phyloP scores from a whole-genome alignment of 2,329 filamentous ascomycete species.

The Chrysoporthe cubensis region DNA sequence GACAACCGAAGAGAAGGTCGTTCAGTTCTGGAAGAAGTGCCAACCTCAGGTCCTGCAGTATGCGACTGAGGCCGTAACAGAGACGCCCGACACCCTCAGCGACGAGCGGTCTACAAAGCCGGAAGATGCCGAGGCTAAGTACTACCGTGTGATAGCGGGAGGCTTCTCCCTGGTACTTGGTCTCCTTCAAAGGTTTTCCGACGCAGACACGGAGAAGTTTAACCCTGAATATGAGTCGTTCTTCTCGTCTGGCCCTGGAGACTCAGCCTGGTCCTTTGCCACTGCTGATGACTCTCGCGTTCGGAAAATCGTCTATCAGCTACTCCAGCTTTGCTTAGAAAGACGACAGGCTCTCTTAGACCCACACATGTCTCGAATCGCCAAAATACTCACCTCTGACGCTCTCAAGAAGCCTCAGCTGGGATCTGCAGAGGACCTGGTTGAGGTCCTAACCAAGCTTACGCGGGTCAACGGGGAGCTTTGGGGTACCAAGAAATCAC shows the following conservation, averaged over 20 bases:
- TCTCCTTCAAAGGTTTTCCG: constrained; percentile 53
- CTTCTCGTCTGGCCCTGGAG: constrained; percentile 57
- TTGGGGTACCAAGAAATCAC: constrained; percentile 72
- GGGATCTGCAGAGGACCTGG: constrained; percentile 73
- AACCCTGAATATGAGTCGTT: constrained; percentile 66
- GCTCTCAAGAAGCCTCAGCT: constrained; percentile 73
- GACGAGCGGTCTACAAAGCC: constrained; percentile 83
- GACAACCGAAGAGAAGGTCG: constrained; percentile 76
- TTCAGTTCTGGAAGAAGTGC: constrained; percentile 78
- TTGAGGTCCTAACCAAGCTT: constrained; percentile 68
- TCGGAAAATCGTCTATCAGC: constrained; percentile 54
- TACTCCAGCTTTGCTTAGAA: constrained; percentile 55
- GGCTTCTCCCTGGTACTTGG: constrained; percentile 59
- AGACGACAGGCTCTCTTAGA: constrained; percentile 51
- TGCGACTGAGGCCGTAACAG: constrained; percentile 77
- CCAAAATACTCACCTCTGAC: constrained; percentile 69
- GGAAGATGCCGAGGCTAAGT: constrained; percentile 87
- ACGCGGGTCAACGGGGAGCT: constrained; percentile 68
- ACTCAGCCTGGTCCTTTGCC: constrained; percentile 68
- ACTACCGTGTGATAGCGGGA: constrained; percentile 70
- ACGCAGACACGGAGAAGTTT: constrained; percentile 62
- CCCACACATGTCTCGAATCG: constrained; percentile 54
- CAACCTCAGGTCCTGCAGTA: constrained; percentile 82
- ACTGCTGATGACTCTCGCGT: constrained; percentile 63
- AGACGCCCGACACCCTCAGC: constrained; percentile 81